These are phyloP conservation scores for Boletus sp. DNA, from an alignment of 1,284 basidiomycete species.

Conservation along the genomic window DNA sequence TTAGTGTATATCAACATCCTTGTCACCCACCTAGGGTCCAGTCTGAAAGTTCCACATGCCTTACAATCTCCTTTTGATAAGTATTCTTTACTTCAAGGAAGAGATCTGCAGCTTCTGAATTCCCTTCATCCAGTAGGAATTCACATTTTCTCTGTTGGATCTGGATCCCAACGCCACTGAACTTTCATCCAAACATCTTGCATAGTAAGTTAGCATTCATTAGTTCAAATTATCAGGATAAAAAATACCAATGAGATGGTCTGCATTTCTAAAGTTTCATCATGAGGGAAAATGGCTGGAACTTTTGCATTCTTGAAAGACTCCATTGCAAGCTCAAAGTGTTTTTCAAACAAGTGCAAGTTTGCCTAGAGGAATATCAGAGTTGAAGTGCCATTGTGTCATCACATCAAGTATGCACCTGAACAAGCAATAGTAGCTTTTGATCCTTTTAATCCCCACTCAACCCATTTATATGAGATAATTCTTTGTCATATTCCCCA, in stretches of 20 bases:
- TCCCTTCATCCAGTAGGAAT: not conserved
- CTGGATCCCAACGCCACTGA: not conserved
- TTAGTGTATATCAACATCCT: not conserved
- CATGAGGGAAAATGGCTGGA: not conserved
- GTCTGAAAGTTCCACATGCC: not conserved
- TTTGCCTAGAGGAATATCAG: not conserved
- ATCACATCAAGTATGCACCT: not conserved
- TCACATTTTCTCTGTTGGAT: not conserved
- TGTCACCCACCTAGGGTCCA: not conserved
- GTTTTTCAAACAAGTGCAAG: not conserved
- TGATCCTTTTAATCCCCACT: not conserved
- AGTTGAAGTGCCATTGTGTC: not conserved
- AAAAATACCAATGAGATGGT: not conserved
- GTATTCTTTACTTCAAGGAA: not conserved
- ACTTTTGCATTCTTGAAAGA: not conserved
- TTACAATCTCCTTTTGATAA: not conserved
- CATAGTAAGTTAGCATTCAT: not conserved
- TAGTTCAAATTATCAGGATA: not conserved
- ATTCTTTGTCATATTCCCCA: not conserved
- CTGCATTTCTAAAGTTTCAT: not conserved
- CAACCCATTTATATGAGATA: not conserved
- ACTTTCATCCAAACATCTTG: not conserved
- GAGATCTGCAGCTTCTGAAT: not conserved
- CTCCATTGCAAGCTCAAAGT: not conserved
- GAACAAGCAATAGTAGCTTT: not conserved